Evolutionary conservation across 306 rosid species (phyloP).

Genomic region (Dicorynia guianensis): DNA sequence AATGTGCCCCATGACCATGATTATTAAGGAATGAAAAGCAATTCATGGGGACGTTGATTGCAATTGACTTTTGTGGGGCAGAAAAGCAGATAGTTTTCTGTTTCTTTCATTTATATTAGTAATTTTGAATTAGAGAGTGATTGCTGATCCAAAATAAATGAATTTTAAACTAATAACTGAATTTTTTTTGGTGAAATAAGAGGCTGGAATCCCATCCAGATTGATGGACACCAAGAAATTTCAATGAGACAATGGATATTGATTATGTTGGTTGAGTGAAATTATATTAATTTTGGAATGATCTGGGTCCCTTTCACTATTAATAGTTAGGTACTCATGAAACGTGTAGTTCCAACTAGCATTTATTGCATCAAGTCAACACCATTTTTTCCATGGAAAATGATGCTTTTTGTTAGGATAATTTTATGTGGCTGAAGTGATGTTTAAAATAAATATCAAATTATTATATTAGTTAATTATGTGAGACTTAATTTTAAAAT

Average conservation of each 20-base stretch:
- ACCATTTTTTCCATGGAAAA: not conserved
- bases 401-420: not conserved
- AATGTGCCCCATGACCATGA: slow-evolving; percentile 7
- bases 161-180: too few species aligned
- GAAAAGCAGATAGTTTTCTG: not conserved
- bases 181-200: too few species aligned
- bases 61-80: not conserved
- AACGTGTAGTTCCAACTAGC: slow-evolving; percentile 32
- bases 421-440: too few species aligned
- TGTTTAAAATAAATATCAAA: too few species aligned
- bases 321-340: slow-evolving; percentile 42
- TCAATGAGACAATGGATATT: slow-evolving; percentile 3
- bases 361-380: slow-evolving; percentile 49
- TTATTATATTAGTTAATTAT: too few species aligned
- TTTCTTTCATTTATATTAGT: too few species aligned
- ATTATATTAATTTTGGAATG: slow-evolving; percentile 29
- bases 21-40: not conserved
- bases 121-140: too few species aligned
- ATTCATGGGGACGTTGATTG: not conserved
- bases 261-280: slow-evolving; percentile 1
- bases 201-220: not conserved
- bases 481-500: too few species aligned
- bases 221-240: not conserved
- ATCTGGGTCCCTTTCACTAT: slow-evolving; percentile 31
- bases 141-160: too few species aligned